phyloP scores from a whole-genome alignment of 164 flowering plant genomes.

The Piper betle region DNA sequence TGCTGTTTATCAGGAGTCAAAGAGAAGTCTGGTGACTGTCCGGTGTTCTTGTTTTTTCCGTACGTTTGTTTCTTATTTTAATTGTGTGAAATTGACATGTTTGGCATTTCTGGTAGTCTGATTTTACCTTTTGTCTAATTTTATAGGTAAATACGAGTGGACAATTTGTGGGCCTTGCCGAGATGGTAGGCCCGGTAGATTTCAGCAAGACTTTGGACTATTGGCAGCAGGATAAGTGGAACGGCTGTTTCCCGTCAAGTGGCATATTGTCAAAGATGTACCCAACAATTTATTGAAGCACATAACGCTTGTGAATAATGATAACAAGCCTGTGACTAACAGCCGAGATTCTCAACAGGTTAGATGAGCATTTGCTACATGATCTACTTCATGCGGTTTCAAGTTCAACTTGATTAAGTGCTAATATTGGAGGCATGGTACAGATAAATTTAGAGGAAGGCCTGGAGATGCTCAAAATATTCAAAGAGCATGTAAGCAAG shows the following conservation, averaged over 20 bases:
- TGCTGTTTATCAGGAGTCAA: slow-evolving; percentile 61
- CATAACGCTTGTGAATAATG: slow-evolving; percentile 74
- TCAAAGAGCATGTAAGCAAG: slow-evolving; percentile 56
- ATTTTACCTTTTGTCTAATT: not conserved
- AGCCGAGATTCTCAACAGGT: slow-evolving; percentile 93
- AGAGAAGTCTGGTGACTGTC: slow-evolving; percentile 51
- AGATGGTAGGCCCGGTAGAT: slow-evolving; percentile 81
- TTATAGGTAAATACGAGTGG: slow-evolving; percentile 80
- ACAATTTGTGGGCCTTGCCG: slow-evolving; percentile 81
- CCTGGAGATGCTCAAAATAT: slow-evolving; percentile 63
- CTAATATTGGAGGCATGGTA: not conserved
- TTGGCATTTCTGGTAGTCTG: not conserved
- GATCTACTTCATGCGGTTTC: not conserved
- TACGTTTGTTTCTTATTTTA: slow-evolving; percentile 6
- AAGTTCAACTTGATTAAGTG: no score
- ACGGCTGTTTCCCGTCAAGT: slow-evolving; percentile 78
- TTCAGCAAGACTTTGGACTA: slow-evolving; percentile 60
- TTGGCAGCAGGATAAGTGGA: slow-evolving; percentile 96
- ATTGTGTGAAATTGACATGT: no score
- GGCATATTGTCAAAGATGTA: slow-evolving; percentile 84
- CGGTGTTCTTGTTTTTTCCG: slow-evolving; percentile 80
- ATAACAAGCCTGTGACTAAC: slow-evolving; percentile 82
- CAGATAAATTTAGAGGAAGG: slow-evolving; percentile 79
- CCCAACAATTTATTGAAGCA: slow-evolving; percentile 75
- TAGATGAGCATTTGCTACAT: not conserved